Evolutionary conservation across 371 early-diverging fungal genomes (phyloP), one percentile per base, ranked within the genome.

Genomic region (Mucor saturninus): DNA sequence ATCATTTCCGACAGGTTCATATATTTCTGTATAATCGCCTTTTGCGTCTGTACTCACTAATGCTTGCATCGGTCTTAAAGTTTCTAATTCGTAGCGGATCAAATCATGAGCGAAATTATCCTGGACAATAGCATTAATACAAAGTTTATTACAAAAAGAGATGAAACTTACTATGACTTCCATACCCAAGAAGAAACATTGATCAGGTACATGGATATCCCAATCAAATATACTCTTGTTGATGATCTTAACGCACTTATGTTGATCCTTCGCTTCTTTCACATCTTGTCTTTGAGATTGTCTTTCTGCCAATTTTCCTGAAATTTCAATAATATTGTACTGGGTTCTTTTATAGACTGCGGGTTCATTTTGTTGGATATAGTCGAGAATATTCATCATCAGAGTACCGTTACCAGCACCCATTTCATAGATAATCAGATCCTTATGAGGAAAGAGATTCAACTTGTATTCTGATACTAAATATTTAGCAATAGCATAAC

Each of bases 331-430:
- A 63, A 98, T 88, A 31, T 88, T 87, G 83, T 98, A 98, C 67
- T 83, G 83, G 21, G 91, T 92, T 39, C 83, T 73, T 52, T 76
- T 72, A 69, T 94, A 97, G 29, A 97, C 81, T 2, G 87, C 86
- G 2, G 96, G 96, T 61, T 92, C 90, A 42, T 84, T 68, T 54
- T 85, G 74, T 62, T 85, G 83, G 40, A 97, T 80, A 64, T 91
- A 95, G 64, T 96, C 96, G 48, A 97, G 83, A 11, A 98, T 91
- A 74, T 97, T 93, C 56, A 85, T 61, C 95, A 96, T 96, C 67
- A 98, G 73, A 3, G 97, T 95, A 56, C 98, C 99, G 67, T 98
- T 98, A 55, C 99, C 99, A 4, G 94, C 97, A 38, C 97, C 97
- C 80, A 97, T 86, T 78, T 98, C 99, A 72, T 93, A 98, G 49